These are phyloP conservation scores for Hortiboletus flavorubellus DNA, from an alignment of 768 basidiomycete species.

Conservation along the genomic window DNA sequence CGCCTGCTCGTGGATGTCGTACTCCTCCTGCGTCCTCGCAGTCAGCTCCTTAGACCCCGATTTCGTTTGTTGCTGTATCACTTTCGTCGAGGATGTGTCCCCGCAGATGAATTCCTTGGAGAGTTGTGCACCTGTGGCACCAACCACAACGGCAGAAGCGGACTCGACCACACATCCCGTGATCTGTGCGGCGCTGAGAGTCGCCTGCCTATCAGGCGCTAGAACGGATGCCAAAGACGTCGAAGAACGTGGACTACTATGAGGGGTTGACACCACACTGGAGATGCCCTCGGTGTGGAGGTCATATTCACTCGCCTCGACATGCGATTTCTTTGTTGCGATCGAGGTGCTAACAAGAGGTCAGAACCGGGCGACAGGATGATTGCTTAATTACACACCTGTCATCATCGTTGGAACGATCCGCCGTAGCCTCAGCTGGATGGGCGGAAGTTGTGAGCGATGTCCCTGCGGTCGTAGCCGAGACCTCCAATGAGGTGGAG, in stretches of 20 bases:
- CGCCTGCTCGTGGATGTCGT: neutral
- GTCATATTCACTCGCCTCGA: neutral
- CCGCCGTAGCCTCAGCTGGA: neutral
- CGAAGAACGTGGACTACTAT: too few species aligned
- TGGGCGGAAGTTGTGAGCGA: neutral
- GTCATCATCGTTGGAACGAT: neutral
- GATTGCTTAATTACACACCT: conserved; percentile 1
- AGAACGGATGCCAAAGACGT: neutral
- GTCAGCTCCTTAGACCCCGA: neutral
- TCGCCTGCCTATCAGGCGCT: neutral
- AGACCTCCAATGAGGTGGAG: neutral
- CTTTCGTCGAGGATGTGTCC: neutral
- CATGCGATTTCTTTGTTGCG: neutral
- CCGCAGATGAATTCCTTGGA: neutral
- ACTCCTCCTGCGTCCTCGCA: neutral
- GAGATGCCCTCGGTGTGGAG: neutral
- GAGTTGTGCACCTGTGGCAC: neutral
- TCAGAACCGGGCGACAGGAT: neutral
- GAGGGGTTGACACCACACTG: neutral
- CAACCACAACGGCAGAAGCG: neutral
- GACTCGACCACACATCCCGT: neutral
- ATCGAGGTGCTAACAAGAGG: neutral
- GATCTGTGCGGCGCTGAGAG: neutral
- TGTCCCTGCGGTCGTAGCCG: neutral
- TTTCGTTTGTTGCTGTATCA: neutral